Evolutionary conservation across 2,329 filamentous ascomycete genomes (phyloP).

Genomic region (Fusarium odoratissimum): DNA sequence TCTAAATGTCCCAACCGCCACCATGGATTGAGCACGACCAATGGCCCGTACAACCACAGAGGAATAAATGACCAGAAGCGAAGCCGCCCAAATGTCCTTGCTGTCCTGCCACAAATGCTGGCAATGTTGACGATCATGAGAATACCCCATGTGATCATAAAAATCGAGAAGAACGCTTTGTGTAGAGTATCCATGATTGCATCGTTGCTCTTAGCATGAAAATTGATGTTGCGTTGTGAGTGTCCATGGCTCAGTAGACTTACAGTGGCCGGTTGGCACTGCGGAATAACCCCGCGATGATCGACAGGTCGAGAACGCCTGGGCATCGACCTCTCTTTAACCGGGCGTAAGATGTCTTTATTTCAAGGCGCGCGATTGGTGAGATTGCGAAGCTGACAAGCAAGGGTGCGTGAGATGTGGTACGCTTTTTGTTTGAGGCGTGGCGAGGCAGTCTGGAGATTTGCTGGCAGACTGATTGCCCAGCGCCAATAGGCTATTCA

Average conservation of each 20-base stretch:
- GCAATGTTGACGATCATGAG: neutral
- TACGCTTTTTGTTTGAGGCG: neutral
- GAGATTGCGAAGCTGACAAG: neutral
- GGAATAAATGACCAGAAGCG: slow-evolving; percentile 19
- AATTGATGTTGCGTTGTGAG: neutral
- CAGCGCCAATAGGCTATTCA: no score
- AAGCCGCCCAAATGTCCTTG: neutral
- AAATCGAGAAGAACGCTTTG: slow-evolving; percentile 20
- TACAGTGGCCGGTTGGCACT: neutral
- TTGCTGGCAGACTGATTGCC: neutral
- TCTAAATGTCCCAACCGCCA: neutral
- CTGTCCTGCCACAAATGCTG: neutral
- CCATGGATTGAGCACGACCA: slow-evolving; percentile 2
- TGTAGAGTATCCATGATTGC: slow-evolving; percentile 13
- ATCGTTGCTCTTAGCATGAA: fast-evolving
- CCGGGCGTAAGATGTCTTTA: slow-evolving; percentile 15
- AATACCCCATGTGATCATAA: slow-evolving; percentile 3
- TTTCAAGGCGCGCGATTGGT: slow-evolving; percentile 3
- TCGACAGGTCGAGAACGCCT: slow-evolving; percentile 14
- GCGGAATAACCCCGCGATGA: slow-evolving; percentile 12
- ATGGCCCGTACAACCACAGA: neutral
- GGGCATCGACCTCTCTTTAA: neutral
- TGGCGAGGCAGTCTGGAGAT: neutral
- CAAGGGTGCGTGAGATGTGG: neutral
- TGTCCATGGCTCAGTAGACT: neutral